Evolutionary conservation across 2,329 filamentous ascomycete genomes (phyloP).

Genomic region (Leptographium procerum): DNA sequence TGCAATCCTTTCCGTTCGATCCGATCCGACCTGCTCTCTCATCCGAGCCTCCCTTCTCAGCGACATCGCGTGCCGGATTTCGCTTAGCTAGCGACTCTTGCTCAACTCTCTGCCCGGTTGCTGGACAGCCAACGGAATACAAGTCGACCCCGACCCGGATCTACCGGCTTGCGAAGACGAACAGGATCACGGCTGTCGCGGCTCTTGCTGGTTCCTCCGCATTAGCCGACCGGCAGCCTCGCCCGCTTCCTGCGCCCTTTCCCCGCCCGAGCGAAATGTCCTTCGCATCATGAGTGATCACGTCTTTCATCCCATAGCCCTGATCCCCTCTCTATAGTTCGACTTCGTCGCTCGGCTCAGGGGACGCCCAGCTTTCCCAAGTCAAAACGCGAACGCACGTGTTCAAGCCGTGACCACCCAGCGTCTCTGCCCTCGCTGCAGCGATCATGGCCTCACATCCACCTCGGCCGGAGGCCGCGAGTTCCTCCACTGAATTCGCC

Average conservation of each 20-base stretch:
- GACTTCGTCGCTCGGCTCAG: conserved; percentile 2
- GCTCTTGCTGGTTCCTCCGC: not conserved
- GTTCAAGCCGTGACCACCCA: not conserved
- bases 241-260: not conserved
- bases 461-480: conserved; percentile 33
- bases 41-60: not conserved
- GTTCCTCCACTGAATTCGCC: conserved; percentile 55
- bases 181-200: not conserved
- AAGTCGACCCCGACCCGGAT: too few species aligned
- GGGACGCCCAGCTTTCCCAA: not conserved
- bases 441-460: conserved; percentile 8
- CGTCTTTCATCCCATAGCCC: not conserved
- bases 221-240: not conserved
- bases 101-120: not conserved
- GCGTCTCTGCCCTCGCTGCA: not conserved
- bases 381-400: not conserved
- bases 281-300: conserved; percentile 4
- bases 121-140: too few species aligned
- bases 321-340: not conserved
- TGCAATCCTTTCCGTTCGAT: not conserved
- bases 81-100: not conserved
- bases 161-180: too few species aligned
- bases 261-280: not conserved
- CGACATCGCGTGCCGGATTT: not conserved
- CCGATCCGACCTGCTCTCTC: not conserved